phyloP scores from a whole-genome alignment of 2,329 filamentous ascomycete genomes.

The Sarocladiaceae sp. region DNA sequence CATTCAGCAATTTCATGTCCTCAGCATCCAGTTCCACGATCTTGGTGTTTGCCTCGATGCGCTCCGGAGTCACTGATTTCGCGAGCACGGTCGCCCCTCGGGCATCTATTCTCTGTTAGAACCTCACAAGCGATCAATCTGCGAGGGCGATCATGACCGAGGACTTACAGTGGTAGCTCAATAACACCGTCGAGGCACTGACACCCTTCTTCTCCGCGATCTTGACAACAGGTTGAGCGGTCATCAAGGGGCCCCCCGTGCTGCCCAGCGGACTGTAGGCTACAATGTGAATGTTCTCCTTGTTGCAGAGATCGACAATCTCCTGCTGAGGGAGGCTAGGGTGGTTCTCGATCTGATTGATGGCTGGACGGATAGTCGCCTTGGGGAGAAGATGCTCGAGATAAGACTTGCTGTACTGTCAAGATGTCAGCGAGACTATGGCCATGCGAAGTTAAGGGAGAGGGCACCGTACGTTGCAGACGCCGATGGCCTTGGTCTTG shows the following conservation, averaged over 20 bases:
- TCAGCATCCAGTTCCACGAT: constrained; percentile 57
- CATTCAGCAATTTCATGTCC: constrained; percentile 54
- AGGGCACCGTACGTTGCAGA: constrained; percentile 44
- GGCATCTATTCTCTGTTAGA: constrained; percentile 43
- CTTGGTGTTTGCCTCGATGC: constrained; percentile 65
- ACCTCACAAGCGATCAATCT: background rate
- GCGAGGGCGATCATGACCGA: background rate
- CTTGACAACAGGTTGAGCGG: constrained; percentile 55
- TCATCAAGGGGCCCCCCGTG: constrained; percentile 58
- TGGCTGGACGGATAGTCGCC: constrained; percentile 51
- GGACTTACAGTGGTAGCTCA: constrained; percentile 65
- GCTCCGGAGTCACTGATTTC: constrained; percentile 62
- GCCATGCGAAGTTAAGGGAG: background rate
- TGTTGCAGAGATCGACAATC: constrained; percentile 61
- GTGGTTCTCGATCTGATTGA: constrained; percentile 72
- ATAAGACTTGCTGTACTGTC: constrained; percentile 48
- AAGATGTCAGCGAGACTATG: background rate
- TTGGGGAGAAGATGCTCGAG: constrained; percentile 47
- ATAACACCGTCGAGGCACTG: constrained; percentile 54
- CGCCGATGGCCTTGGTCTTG: constrained; percentile 48
- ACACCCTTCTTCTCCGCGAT: constrained; percentile 58
- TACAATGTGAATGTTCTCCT: constrained; percentile 64
- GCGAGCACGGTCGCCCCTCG: constrained; percentile 65
- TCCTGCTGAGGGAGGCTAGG: constrained; percentile 65
- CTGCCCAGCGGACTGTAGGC: constrained; percentile 64